Evolutionary conservation across 768 basidiomycete genomes (phyloP).

Genomic region (Guyanaporus albipodus): DNA sequence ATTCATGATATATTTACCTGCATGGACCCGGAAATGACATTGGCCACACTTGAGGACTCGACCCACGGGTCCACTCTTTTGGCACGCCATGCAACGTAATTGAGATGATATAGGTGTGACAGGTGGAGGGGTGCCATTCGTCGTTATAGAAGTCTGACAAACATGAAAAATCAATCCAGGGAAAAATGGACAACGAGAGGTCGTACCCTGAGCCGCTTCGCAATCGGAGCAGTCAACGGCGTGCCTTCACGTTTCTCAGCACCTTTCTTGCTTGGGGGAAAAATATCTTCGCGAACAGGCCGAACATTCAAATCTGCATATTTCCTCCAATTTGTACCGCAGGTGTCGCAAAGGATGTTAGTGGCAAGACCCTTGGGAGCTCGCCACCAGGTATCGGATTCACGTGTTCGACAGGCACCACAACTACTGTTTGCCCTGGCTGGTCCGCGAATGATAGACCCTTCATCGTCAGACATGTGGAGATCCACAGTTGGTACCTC

Average conservation of each 20-base stretch:
- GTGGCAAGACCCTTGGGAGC: constrained; percentile 83
- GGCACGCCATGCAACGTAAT: constrained; percentile 71
- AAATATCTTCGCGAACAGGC: constrained; percentile 63
- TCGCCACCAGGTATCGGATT: constrained; percentile 85
- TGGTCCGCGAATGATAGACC: constrained; percentile 61
- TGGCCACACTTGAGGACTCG: constrained; percentile 79
- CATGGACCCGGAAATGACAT: constrained; percentile 77
- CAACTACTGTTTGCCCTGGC: constrained; percentile 58
- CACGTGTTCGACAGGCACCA: constrained; percentile 80
- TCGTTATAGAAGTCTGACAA: constrained; percentile 35
- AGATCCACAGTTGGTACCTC: constrained; percentile 31
- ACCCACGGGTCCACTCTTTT: constrained; percentile 67
- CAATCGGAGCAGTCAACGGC: constrained; percentile 43
- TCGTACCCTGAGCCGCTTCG: constrained; percentile 64
- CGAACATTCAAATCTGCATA: constrained; percentile 86
- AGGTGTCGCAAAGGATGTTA: constrained; percentile 76
- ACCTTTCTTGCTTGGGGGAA: constrained; percentile 40
- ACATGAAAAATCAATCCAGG: neutral
- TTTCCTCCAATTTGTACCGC: constrained; percentile 88
- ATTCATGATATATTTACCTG: constrained; percentile 42
- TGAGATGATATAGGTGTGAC: constrained; percentile 50
- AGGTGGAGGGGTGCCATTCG: constrained; percentile 61
- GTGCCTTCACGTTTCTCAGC: constrained; percentile 61
- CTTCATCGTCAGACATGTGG: constrained; percentile 61
- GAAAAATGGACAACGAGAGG: neutral